Evolutionary conservation across 441 rosid species (phyloP).

Genomic region (Cnidoscolus chayamansa): DNA sequence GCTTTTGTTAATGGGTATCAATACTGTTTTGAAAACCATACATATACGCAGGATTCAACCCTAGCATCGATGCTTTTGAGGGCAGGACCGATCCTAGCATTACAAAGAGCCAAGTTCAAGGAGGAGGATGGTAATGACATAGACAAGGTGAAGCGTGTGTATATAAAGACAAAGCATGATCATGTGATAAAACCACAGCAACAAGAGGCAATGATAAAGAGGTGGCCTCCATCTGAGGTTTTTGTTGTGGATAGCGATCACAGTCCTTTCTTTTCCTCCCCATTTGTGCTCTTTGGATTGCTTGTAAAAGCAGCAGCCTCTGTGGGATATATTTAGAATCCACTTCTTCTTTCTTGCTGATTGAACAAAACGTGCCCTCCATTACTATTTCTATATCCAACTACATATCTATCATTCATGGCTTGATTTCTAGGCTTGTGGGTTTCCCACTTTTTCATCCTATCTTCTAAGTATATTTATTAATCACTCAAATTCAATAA

Average conservation of each 20-base stretch:
- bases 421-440: too few relatives aligned
- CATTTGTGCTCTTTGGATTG: conserved; percentile 57
- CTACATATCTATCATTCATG: too few relatives aligned
- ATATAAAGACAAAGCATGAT: conserved; percentile 56
- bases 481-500: too few relatives aligned
- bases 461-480: too few relatives aligned
- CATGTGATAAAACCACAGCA: conserved; percentile 56
- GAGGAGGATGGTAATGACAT: conserved; percentile 15
- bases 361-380: too few relatives aligned
- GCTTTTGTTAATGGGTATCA: too few relatives aligned
- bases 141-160: conserved; percentile 44
- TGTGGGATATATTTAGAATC: too few relatives aligned
- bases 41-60: conserved; percentile 42
- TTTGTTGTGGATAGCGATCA: conserved; percentile 64
- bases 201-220: conserved; percentile 60
- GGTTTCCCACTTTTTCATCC: too few relatives aligned
- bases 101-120: conserved; percentile 36
- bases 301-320: conserved; percentile 51
- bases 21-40: too few relatives aligned
- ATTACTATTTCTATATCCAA: too few relatives aligned
- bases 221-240: conserved; percentile 63
- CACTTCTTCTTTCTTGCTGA: too few relatives aligned
- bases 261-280: conserved; percentile 72
- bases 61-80: conserved; percentile 53
- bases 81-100: conserved; percentile 61